A percentile compares a stretch with the other conserved stretches of the same genome.
Conservation (phyloP, 2,329 filamentous ascomycete genomes). For the Paecilomyces dactylethromorphus region DNA sequence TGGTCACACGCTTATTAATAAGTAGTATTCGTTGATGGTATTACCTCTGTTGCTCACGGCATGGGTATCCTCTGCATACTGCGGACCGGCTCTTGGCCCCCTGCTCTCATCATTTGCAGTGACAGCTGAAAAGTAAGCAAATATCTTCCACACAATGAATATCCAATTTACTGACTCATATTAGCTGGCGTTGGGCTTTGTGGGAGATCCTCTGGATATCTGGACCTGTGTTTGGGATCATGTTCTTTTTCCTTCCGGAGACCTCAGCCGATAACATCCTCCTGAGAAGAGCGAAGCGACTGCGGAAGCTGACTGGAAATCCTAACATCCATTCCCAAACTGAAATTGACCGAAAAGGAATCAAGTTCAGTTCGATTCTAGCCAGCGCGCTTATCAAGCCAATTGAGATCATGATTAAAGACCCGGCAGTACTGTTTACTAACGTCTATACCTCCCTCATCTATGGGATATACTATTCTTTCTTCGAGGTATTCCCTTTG, state of each 20-base stretch:
- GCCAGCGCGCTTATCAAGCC: conserved; percentile 34
- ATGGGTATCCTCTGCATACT: conserved; percentile 45
- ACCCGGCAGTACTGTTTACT: conserved; percentile 58
- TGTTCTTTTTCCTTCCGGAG: conserved; percentile 60
- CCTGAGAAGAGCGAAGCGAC: conserved; percentile 53
- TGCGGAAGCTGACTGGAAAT: conserved; percentile 56
- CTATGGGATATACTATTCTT: conserved; percentile 47
- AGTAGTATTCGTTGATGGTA: conserved; percentile 44
- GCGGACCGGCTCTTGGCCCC: conserved; percentile 54
- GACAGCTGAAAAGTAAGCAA: conserved; percentile 20
- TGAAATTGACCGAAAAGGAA: conserved; percentile 52
- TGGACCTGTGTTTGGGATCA: conserved; percentile 51
- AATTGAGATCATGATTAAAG: conserved; percentile 55
- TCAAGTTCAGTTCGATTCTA: conserved; percentile 10
- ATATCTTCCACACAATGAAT: not conserved
- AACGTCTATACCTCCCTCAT: conserved; percentile 58
- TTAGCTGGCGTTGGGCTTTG: conserved; percentile 52
- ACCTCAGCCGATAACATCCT: conserved; percentile 57
- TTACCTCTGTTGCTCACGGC: conserved; percentile 53
- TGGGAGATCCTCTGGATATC: conserved; percentile 58
- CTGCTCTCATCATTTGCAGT: conserved; percentile 57
- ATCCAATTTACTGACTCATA: not conserved
- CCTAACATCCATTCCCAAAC: conserved; percentile 52
- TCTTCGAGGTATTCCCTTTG: conserved; percentile 61
- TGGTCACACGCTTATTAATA: not conserved